Conservation (phyloP, 768 basidiomycete genomes). For the Lactifluus rugatus region DNA sequence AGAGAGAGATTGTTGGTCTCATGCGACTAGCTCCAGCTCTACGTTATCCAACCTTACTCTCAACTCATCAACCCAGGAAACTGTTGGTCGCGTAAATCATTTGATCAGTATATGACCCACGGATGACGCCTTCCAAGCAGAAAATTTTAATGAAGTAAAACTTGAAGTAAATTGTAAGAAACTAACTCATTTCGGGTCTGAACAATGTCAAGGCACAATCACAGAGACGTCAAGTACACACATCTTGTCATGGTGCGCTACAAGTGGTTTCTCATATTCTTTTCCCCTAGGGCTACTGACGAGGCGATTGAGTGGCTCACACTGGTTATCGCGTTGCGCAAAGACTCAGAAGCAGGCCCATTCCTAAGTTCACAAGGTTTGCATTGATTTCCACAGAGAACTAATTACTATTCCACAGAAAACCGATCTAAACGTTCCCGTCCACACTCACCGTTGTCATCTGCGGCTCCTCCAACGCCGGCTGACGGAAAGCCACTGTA, state of each 20-base stretch:
- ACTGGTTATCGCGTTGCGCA: conserved; percentile 63
- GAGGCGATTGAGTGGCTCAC: conserved; percentile 59
- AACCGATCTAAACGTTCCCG: conserved; percentile 73
- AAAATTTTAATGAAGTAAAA: conserved; percentile 59
- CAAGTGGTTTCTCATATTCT: neutral
- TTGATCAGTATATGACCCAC: conserved; percentile 60
- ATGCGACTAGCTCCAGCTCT: conserved; percentile 50
- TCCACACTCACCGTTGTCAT: conserved; percentile 54
- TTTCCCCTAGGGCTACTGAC: conserved; percentile 49
- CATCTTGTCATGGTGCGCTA: conserved; percentile 4
- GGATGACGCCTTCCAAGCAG: conserved; percentile 57
- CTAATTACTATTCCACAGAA: neutral
- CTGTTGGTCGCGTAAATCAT: conserved; percentile 64
- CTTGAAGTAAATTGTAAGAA: conserved; percentile 53
- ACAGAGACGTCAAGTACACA: conserved; percentile 51
- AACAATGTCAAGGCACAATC: conserved; percentile 50
- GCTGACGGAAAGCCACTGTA: conserved; percentile 47
- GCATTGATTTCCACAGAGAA: neutral
- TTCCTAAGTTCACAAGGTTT: conserved; percentile 31
- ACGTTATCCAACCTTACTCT: conserved; percentile 45
- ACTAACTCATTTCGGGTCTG: conserved; percentile 48
- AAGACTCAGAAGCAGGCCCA: conserved; percentile 52
- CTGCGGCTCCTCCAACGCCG: conserved; percentile 30
- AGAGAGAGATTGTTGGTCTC: conserved; percentile 76
- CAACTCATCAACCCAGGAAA: conserved; percentile 41